Evolutionary conservation across 305 asterid species (phyloP).

Genomic region (Fraxinus platypoda): DNA sequence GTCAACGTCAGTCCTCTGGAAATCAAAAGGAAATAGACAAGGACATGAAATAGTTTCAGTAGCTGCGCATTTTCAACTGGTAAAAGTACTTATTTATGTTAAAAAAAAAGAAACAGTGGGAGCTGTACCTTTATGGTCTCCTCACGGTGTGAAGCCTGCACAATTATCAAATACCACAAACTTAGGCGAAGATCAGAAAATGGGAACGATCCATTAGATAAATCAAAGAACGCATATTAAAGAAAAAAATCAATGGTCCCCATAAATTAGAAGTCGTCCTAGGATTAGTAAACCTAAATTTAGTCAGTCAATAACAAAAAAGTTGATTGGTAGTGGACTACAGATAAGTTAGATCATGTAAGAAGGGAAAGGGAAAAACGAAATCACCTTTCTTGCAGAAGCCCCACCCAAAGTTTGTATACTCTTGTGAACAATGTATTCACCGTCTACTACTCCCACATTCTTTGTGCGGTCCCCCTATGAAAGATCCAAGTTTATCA

Average conservation of each 20-base stretch:
- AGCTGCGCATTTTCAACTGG: conserved; percentile 11
- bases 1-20: conserved; percentile 48
- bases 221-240: neutral
- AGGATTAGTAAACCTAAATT: neutral
- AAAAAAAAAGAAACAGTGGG: neutral
- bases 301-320: neutral
- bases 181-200: conserved; percentile 5
- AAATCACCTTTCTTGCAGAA: conserved; percentile 61
- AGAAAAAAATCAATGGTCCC: neutral
- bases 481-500: conserved; percentile 19
- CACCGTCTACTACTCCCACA: conserved; percentile 96
- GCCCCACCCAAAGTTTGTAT: conserved; percentile 94
- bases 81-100: neutral
- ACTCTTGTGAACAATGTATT: conserved; percentile 91
- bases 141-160: conserved; percentile 43
- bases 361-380: neutral
- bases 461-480: conserved; percentile 90
- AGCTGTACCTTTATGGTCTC: conserved; percentile 50
- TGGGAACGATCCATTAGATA: neutral
- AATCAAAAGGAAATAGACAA: conserved; percentile 8
- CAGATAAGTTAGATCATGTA: neutral
- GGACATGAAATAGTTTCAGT: conserved; percentile 1
- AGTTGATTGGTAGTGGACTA: neutral
- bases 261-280: neutral
- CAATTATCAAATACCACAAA: conserved; percentile 24